Base-by-base conservation (phyloP, 2,329 filamentous ascomycete genomes). In the Cryphonectria parasitica region DNA sequence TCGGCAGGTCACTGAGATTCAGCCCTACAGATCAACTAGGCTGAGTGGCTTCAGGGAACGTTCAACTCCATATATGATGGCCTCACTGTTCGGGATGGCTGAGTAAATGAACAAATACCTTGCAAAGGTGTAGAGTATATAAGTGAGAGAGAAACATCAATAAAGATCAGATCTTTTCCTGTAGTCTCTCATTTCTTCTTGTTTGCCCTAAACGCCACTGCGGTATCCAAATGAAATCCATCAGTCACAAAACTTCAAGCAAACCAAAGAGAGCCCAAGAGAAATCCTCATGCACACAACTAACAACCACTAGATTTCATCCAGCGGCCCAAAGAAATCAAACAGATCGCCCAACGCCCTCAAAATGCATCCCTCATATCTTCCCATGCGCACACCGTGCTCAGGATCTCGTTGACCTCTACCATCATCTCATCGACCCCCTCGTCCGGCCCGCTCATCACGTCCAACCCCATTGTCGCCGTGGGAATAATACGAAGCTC, bases 341-440 rank as follows among this genome's bases (percentile, higher is more conserved):
- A 64, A 66, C 19, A 69, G 52, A 6, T 67, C 60, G 5, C 64
- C 28, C 49, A 70, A n/a, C 39, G 67, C 70, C 65, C 36, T 61
- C 52, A 49, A 62, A 49, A 62, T 67, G 22, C 49, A 54, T 67
- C 64, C 1, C 70, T 64, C 62, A 67, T 67, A 39, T 69, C 58
- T 1, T 67, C 58, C 68, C 62, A 60, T 0, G 62, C 64, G 60
- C 66, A 61, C 8, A 64, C 62, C 17, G 69, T 25, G 31, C 56
- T 64, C 19, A 70, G 25, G 36, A 69, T 60, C 41, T 58, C 64
- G 6, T 67, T 36, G 63, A 41, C 64, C 25, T 67, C 43, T 3
- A 2, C 17, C 15, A 64, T 43, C 2, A 25, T 13, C 34, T 64
- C 66, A 31, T 39, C 63, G 3, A n/a, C 39, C 1, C 31, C 39